phyloP scores from a whole-genome alignment of 495 filamentous ascomycete genomes.

The Xylaria scruposa region DNA sequence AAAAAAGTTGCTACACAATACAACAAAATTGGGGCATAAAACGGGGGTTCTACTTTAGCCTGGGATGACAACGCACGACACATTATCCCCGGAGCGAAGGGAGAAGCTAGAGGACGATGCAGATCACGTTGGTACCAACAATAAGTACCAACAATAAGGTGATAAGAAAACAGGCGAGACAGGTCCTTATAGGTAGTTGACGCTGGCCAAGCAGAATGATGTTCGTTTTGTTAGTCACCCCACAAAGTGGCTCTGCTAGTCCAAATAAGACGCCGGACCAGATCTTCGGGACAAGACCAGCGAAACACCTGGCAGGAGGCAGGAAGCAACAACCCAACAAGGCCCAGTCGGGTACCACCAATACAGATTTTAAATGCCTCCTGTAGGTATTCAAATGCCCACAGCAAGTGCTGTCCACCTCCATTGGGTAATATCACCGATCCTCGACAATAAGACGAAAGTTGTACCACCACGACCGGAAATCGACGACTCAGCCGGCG shows the following conservation, averaged over 20 bases:
- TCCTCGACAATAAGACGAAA: slow-evolving; percentile 11
- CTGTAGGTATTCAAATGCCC: background rate
- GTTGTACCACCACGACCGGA: background rate
- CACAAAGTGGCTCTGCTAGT: slow-evolving; percentile 31
- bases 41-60: slow-evolving; percentile 1
- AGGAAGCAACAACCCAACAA: background rate
- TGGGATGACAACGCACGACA: slow-evolving; percentile 17
- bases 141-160: slow-evolving; percentile 9
- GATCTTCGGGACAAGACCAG: slow-evolving; percentile 39
- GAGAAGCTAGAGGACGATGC: background rate
- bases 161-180: slow-evolving; percentile 5
- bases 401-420: background rate
- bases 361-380: background rate
- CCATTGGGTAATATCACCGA: slow-evolving; percentile 19
- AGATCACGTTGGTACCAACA: slow-evolving; percentile 7
- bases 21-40: background rate
- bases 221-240: background rate
- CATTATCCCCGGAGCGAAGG: background rate
- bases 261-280: slow-evolving; percentile 41
- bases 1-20: background rate
- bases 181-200: too few relatives aligned
- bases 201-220: slow-evolving; percentile 7
- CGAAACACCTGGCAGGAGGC: slow-evolving; percentile 9
- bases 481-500: background rate
- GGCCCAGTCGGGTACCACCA: background rate